Evolutionary conservation across 2,329 filamentous ascomycete genomes (phyloP), one percentile per base, ranked within the genome.

Genomic region (Diaporthe humulicola): DNA sequence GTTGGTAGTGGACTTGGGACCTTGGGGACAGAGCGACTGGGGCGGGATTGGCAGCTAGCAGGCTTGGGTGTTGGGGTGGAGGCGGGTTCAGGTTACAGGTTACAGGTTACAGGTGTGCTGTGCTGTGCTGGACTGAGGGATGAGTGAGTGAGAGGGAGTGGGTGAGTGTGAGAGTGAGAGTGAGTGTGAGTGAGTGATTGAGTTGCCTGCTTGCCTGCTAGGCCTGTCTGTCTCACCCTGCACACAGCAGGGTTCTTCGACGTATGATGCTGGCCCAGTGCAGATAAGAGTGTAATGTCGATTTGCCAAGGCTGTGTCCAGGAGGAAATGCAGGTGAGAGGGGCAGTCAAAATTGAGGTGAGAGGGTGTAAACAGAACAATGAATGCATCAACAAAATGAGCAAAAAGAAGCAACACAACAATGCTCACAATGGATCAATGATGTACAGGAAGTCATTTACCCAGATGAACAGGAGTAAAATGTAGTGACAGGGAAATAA

Each of bases 1-100:
- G 79, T 77, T 79, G 78, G 42, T 17, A 67, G 64, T 78, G 77
- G 78, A 78, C 78, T 77, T 77, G 76, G 77, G 77, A 78, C 78
- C 78, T 79, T 80, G 78, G 78, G 45, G 28, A 30, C 40, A 48
- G 40, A 33, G 60, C 30, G 40, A 30, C 40, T 19, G 40, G 60
- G 60, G 60, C 28, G 19, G 42, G 60, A 52, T 48, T 50, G 75
- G 76, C 73, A 56, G 76, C 74, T 56, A 67, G 52, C 69, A 73
- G 73, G 76, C 74, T 74, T 74, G 74, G 74, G 74, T 77, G 36
- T 77, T 77, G 78, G 78, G 77, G 30, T 36, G 19, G 69, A 30
- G 19, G 52, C n/a, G 30, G 50, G 66, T 52, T 70, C 66, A 70
- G 61, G 48, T 52, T 25, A n/a, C n/a, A 33, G 40, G 22, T n/a